Base-by-base conservation (phyloP, 805 yeast genomes). In the Starmerella bombicola region DNA sequence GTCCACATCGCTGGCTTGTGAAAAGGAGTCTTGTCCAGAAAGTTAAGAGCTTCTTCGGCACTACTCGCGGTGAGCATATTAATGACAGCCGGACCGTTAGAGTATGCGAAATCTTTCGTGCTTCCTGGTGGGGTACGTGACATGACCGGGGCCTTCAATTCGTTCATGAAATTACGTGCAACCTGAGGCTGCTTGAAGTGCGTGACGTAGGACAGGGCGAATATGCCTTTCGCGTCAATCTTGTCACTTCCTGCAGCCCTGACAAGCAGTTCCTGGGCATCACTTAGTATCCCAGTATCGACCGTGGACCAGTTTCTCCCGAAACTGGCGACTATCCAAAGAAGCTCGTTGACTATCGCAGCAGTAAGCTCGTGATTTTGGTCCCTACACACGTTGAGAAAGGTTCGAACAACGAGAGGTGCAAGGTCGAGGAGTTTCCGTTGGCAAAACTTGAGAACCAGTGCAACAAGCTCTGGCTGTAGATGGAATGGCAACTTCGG, bases 211-310 rank as follows among this genome's bases (percentile, higher is more conserved):
- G 60, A 57, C 28, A 59, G 35, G 8, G 55, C 55, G 16, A 55
- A 41, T 16, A 52, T 42, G 5, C 63, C 63, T 40, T 59, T 58
- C 3, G 53, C 40, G 37, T 57, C 60, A 6, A 58, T 9, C 2
- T 30, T 30, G 10, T 23, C 24, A 6, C 25, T 24, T 9, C 45
- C 52, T 38, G 54, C 42, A 3, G 42, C 47, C 19, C 28, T 38
- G 2, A 55, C 56, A 17, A 57, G 33, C 22, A 46, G 30, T 20
- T 47, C 41, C 32, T 53, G 58, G 2, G 60, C 59, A 17, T 51
- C 50, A 4, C 46, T 33, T 8, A 57, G 43, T 13, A 45, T 35
- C 13, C 43, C 37, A 5, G 47, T 37, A 15, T 53, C 55, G 2
- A 36, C 35, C 3, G 18, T 23, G 17, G 47, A 36, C 56, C 57